Base-by-base conservation (phyloP, 164 flowering plant genomes). In the Tinospora cordifolia region DNA sequence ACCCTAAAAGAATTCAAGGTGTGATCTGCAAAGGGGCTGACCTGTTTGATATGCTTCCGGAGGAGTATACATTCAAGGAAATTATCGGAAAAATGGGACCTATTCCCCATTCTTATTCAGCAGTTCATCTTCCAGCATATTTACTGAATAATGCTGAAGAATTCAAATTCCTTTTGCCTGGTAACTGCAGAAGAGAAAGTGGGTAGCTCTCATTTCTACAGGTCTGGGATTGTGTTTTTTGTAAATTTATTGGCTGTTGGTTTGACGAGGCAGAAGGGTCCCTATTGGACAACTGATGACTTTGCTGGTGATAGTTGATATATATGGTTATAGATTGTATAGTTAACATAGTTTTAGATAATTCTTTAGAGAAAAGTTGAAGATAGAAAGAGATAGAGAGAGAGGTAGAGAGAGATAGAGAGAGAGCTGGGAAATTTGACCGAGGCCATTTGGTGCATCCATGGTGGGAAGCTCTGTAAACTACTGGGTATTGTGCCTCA, bases 1-100 rank as follows among this genome's bases (percentile, higher is more conserved):
- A 87, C 68, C 91, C 86, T 6, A 73, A 81, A 44, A 83, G 98
- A 74, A 74, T 92, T 67, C 98, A 92, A 76, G 85, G 84, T 44
- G 80, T 89, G 1, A 89, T 92, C 39, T 92, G 98, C 81, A 75
- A 75, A 68, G 98, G 98, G 8, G 81, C 82, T 19, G 83, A 92
- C 78, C 76, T 92, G 38, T 92, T 87, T 73, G 98, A 92, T 79
- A 92, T 92, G 98, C 76, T 92, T 65, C 98, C 98, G 0, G 98
- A 92, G 79, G 98, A 92, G 81, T 84, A 92, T 74, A 89, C 98
- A 12, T 92, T 90, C 73, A 81, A 78, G 81, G 96, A 89, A 47
- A 88, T 92, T 8, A 90, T 92, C 39, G 93, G 89, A 66, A 89
- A 88, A 76, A 66, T 90, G 83, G 98, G 98, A 40, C 87, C 90